These are phyloP conservation scores for Schizothecium vesticola DNA, from an alignment of 495 filamentous ascomycete genomes.

Conservation along the genomic window DNA sequence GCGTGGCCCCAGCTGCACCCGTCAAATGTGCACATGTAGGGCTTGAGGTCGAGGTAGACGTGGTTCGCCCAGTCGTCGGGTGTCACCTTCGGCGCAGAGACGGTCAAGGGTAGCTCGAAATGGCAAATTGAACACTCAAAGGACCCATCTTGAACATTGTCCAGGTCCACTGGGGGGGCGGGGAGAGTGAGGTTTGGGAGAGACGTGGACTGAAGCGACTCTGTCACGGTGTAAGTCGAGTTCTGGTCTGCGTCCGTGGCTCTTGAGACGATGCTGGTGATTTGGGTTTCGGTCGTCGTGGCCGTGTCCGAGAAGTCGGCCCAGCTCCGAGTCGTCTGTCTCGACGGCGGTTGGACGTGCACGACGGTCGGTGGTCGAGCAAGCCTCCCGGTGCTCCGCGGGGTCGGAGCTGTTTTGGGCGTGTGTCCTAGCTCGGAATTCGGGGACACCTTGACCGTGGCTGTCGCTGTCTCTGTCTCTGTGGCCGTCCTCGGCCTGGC, in stretches of 20 bases:
- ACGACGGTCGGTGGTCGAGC: background rate
- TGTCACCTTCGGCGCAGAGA: slow-evolving; percentile 6
- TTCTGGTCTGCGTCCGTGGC: background rate
- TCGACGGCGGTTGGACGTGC: background rate
- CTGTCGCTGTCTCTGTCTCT: background rate
- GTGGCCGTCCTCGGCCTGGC: slow-evolving; percentile 1
- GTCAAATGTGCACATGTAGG: slow-evolving; percentile 26
- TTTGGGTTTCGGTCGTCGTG: background rate
- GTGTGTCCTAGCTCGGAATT: background rate
- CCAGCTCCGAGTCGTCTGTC: background rate
- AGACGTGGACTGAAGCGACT: slow-evolving; percentile 2
- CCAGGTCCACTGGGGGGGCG: background rate
- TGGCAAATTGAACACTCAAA: slow-evolving; percentile 19
- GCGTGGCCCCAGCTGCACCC: slow-evolving; percentile 10
- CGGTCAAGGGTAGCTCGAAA: slow-evolving; percentile 12
- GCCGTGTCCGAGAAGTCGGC: background rate
- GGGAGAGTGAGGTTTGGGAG: background rate
- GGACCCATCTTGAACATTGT: background rate
- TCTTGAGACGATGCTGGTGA: background rate
- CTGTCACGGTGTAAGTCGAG: slow-evolving; percentile 1
- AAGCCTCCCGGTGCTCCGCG: background rate
- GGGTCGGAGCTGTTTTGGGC: background rate
- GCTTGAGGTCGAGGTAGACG: slow-evolving; percentile 21
- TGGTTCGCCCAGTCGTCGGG: slow-evolving; percentile 18
- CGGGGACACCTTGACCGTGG: background rate